Conservation (phyloP, 2,329 filamentous ascomycete genomes). For the Acrodontium crateriforme region DNA sequence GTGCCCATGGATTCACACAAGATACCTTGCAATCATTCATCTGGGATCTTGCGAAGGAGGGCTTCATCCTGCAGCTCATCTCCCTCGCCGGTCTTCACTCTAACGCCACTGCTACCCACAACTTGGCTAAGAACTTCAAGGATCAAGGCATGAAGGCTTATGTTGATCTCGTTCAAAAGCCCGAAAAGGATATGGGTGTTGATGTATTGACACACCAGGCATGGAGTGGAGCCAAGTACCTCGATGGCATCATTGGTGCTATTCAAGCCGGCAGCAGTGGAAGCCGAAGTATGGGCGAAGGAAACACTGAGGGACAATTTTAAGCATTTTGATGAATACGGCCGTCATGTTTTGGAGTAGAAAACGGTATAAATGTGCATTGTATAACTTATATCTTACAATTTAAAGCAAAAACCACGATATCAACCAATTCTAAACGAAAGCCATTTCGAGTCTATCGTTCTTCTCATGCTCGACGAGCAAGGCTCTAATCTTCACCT, state of each 20-base stretch:
- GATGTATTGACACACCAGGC: slow-evolving; percentile 95
- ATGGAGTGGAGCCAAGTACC: slow-evolving; percentile 61
- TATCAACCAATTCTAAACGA: no score
- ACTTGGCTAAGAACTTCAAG: slow-evolving; percentile 73
- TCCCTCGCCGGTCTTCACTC: slow-evolving; percentile 50
- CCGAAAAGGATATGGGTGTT: slow-evolving; percentile 80
- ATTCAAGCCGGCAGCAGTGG: slow-evolving; percentile 85
- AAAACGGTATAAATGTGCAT: no score
- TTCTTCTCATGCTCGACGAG: no score
- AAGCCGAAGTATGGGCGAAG: slow-evolving; percentile 87
- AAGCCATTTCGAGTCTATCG: no score
- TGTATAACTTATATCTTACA: no score
- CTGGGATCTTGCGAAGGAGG: slow-evolving; percentile 88
- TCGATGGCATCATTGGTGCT: slow-evolving; percentile 78
- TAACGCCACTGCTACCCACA: slow-evolving; percentile 50
- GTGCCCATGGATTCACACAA: slow-evolving; percentile 80
- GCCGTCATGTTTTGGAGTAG: no score
- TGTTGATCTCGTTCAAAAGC: slow-evolving; percentile 78
- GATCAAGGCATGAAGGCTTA: slow-evolving; percentile 93
- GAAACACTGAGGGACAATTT: slow-evolving; percentile 61
- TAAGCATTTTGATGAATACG: no score
- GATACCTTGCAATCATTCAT: slow-evolving; percentile 78
- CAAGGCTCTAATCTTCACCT: no score
- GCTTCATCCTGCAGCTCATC: slow-evolving; percentile 54
- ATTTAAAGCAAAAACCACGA: no score